These are phyloP conservation scores for Diospyros lotus DNA, from an alignment of 148 eudicot species.

Conservation along the genomic window DNA sequence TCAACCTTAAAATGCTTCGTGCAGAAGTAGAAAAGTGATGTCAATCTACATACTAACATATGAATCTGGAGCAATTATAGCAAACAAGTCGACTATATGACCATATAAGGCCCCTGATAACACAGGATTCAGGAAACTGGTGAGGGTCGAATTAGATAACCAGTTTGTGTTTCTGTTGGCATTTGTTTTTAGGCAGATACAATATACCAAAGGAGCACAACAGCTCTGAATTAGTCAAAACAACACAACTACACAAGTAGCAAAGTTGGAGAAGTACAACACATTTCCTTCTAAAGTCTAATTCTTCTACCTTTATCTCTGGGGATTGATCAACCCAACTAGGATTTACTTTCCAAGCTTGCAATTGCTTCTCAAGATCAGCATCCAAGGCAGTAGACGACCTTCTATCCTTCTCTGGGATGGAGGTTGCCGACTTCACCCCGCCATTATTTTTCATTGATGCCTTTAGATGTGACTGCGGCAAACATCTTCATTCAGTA, in stretches of 20 bases:
- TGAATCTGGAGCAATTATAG: not conserved
- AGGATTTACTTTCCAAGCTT: slow-evolving; percentile 85
- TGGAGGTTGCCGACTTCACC: slow-evolving; percentile 16
- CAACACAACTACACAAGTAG: not conserved
- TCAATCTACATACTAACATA: not conserved
- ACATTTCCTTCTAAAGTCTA: slow-evolving; percentile 23
- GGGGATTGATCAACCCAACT: slow-evolving; percentile 62
- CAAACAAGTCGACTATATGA: not conserved
- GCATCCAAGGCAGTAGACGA: slow-evolving; percentile 37
- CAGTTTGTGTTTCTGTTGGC: not conserved
- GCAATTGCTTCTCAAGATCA: slow-evolving; percentile 68
- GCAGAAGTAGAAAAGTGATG: not conserved
- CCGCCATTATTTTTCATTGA: slow-evolving; percentile 21
- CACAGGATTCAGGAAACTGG: not conserved
- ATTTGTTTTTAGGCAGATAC: not conserved
- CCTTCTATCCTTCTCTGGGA: slow-evolving; percentile 29
- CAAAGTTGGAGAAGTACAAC: not conserved
- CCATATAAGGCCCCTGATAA: too few relatives aligned
- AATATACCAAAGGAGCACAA: not conserved
- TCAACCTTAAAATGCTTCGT: not conserved
- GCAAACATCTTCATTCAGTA: slow-evolving; percentile 5
- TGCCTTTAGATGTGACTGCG: slow-evolving; percentile 47
- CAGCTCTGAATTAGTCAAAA: not conserved
- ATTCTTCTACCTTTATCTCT: slow-evolving; percentile 37
- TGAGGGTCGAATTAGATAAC: not conserved